Percentiles rank a stretch among this genome's conserved stretches.
Evolutionary conservation across 2,329 filamentous ascomycete genomes (phyloP).

Genomic region (Apiospora marii): DNA sequence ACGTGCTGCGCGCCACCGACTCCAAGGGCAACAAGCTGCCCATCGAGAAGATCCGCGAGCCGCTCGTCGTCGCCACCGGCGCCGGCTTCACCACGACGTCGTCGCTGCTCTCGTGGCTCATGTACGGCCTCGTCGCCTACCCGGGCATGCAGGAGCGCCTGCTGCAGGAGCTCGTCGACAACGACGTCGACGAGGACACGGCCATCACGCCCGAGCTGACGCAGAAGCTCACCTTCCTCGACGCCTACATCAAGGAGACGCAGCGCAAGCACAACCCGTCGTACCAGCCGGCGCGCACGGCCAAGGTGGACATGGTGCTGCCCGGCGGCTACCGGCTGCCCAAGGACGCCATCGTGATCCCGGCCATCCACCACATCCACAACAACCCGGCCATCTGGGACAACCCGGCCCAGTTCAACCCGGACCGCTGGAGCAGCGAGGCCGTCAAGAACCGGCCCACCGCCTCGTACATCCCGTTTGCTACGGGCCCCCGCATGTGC

Average conservation of each 20-base stretch:
- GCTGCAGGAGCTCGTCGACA: conserved; percentile 64
- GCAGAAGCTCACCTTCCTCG: conserved; percentile 58
- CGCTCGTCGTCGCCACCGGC: conserved; percentile 59
- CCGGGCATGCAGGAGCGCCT: conserved; percentile 63
- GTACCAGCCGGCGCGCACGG: conserved; percentile 66
- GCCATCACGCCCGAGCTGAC: conserved; percentile 56
- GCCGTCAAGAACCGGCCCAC: conserved; percentile 59
- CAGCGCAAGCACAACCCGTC: conserved; percentile 67
- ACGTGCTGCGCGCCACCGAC: conserved; percentile 60
- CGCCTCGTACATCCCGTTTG: conserved; percentile 66
- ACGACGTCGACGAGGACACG: conserved; percentile 52
- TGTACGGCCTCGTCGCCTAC: conserved; percentile 62
- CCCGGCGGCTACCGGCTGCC: conserved; percentile 66
- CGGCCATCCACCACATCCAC: conserved; percentile 59
- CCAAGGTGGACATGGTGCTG: conserved; percentile 62
- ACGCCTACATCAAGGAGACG: conserved; percentile 67
- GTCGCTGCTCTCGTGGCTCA: conserved; percentile 64
- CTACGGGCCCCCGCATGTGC: conserved; percentile 62
- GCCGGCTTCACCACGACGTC: conserved; percentile 69
- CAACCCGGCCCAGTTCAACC: conserved; percentile 64
- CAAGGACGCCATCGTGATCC: conserved; percentile 59
- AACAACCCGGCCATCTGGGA: conserved; percentile 65
- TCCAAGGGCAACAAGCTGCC: conserved; percentile 63
- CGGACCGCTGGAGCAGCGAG: conserved; percentile 65
- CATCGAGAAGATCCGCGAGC: conserved; percentile 46